Conservation (phyloP, 1,139 yeast genomes). For the Chernovozyma aurita region DNA sequence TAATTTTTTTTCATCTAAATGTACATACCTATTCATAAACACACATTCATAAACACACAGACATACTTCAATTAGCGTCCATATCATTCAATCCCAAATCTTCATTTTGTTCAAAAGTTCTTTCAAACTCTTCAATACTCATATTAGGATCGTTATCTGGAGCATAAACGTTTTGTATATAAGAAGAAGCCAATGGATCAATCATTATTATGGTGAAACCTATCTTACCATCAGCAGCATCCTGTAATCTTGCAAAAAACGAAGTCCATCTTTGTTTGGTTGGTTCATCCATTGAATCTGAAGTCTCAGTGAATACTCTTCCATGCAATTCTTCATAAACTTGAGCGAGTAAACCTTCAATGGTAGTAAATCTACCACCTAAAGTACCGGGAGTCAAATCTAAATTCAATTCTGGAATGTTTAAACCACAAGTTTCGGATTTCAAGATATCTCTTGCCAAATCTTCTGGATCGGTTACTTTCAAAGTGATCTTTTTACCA, state of each 20-base stretch:
- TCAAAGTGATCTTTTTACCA: conserved; percentile 72
- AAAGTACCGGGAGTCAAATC: conserved; percentile 95
- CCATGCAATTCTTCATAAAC: conserved; percentile 85
- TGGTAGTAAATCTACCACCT: conserved; percentile 96
- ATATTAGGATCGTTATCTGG: conserved; percentile 98
- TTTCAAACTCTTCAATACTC: conserved; percentile 83
- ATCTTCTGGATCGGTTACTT: conserved; percentile 89
- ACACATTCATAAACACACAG: too few relatives aligned
- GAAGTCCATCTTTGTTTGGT: conserved; percentile 75
- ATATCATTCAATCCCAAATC: conserved; percentile 88
- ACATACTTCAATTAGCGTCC: conserved; percentile 35
- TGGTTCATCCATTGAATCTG: conserved; percentile 85
- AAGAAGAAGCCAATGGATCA: conserved; percentile 93
- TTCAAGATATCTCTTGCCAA: conserved; percentile 90
- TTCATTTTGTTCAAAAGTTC: conserved; percentile 85
- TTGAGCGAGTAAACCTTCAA: conserved; percentile 88
- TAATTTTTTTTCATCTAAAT: too few relatives aligned
- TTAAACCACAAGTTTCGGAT: conserved; percentile 87
- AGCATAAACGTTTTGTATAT: conserved; percentile 95
- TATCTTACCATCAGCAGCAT: conserved; percentile 79
- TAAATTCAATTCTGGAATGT: conserved; percentile 80
- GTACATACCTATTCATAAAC: too few relatives aligned
- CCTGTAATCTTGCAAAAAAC: conserved; percentile 70
- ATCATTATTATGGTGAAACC: conserved; percentile 85
- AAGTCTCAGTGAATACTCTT: conserved; percentile 79